Base-by-base conservation (phyloP, 2,329 filamentous ascomycete species). In the Penicillium sp. region DNA sequence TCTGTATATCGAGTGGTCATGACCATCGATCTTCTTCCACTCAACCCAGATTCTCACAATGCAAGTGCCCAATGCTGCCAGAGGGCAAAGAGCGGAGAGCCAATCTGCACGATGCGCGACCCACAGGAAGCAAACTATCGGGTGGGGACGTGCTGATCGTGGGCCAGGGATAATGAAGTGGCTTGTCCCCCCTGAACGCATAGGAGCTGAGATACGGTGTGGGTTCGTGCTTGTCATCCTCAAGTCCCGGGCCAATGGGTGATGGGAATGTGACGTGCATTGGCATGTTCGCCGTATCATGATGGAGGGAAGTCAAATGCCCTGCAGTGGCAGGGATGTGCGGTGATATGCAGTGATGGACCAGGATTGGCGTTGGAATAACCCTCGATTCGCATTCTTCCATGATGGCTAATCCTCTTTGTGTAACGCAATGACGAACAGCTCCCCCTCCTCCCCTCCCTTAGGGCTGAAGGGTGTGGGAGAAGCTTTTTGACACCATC, bases 81-180 rank as follows among this genome's bases (percentile, higher is more conserved):
- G 33, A 39, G 24, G 7, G 24, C 33, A 40, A 39, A 50, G 40
- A 39, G 37, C 37, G 37, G 39, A 42, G 39, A 29, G 26, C 39
- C 20, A 42, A 29, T 15, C 24, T 42, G 26, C 24, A n/a, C 7
- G 24, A 33, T 41, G 41, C 24, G 43, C 30, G 36, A 46, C 47
- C 41, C 33, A 13, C 20, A 46, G 40, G 36, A 51, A 49, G 24
- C 29, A 46, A 51, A 56, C 48, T 52, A 54, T 54, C 21, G 50
- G 21, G 54, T 54, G 46, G 51, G 42, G 49, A 34, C 37, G 10
- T 36, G 52, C 30, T 39, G 54, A 57, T 59, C 56, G 21, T 34
- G 42, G 46, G 21, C 20, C 36, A 34, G 21, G 43, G 34, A 49
- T 50, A 27, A 26, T 42, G 33, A 29, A 24, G n/a, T 42, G 39